Percentiles rank a stretch among this genome's conserved stretches.
These are phyloP conservation scores for Aspergillus piperis DNA, from an alignment of 2,329 filamentous ascomycete genomes.

Conservation along the genomic window DNA sequence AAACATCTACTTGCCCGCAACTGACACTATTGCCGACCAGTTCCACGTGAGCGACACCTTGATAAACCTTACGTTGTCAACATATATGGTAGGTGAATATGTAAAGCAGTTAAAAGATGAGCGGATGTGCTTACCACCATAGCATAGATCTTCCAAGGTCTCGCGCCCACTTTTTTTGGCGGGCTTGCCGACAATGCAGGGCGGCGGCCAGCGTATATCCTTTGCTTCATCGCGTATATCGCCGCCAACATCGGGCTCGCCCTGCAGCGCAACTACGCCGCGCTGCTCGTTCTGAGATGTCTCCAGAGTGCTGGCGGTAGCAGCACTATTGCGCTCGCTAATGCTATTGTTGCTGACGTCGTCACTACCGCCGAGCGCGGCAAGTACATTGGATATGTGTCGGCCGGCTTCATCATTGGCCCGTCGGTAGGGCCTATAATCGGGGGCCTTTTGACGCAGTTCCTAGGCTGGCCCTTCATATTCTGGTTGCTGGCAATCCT, in stretches of 20 bases:
- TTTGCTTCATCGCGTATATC: conserved; percentile 54
- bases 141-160: conserved; percentile 59
- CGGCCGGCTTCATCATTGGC: conserved; percentile 55
- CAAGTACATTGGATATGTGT: conserved; percentile 49
- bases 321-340: conserved; percentile 43
- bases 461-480: conserved; percentile 62
- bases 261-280: conserved; percentile 41
- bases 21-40: conserved; percentile 36
- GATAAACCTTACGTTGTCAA: conserved; percentile 60
- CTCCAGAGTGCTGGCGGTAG: conserved; percentile 44
- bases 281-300: conserved; percentile 40
- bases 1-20: conserved; percentile 47
- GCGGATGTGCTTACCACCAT: neutral
- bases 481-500: conserved; percentile 69
- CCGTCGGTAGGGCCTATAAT: conserved; percentile 59
- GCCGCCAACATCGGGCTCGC: conserved; percentile 43
- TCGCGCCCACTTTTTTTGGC: conserved; percentile 55
- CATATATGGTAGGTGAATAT: conserved; percentile 66
- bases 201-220: conserved; percentile 53
- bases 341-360: conserved; percentile 43
- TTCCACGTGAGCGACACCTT: conserved; percentile 28
- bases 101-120: too few relatives aligned
- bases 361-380: conserved; percentile 40
- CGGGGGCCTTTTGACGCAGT: conserved; percentile 64
- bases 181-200: conserved; percentile 54